Evolutionary conservation across 2,329 filamentous ascomycete species (phyloP), one percentile per base, ranked within the genome.

Genomic region (Penicillium sp.): DNA sequence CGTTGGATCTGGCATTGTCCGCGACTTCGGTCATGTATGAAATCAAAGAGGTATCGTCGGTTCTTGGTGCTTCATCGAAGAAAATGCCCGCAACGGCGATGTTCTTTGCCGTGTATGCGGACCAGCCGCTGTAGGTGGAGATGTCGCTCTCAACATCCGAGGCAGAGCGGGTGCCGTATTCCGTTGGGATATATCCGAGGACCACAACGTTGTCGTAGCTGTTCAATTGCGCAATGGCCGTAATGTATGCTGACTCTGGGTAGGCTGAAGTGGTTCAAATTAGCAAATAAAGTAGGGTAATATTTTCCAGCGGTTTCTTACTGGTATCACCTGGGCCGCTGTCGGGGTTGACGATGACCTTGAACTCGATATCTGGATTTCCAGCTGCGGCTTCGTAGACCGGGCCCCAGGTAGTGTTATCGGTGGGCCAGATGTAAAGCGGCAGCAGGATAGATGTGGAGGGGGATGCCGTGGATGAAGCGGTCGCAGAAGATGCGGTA

Each of bases 111-210:
- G 33, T 48, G 13, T 63, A 62, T 1, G 64, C 59, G 5, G 62
- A 29, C 75, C 77, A 79, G n/a, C 61, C 59, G 1, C 73, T 69
- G 58, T 78, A 80, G 9, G 56, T 67, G 22, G 62, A 65, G 31
- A 79, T 66, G 16, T 79, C 73, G 3, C 63, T 56, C 24, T 71
- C 58, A 16, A 80, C 72, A 3, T 64, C 65, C 3, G 65, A 50
- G n/a, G 71, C 56, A 47, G 69, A 60, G 19, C 72, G 61, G 1
- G 58, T 60, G 2, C 67, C 74, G 55, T 76, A 76, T 5, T 57
- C 55, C 1, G 75, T 77, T 5, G 69, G 69, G 13, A 79, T 73
- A 54, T 80, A 80, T 13, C 77, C 77, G n/a, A 79, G 59, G 2
- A 73, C 68, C 0, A 67, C 63, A 16, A 76, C 71, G 55, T 79